Conservation (phyloP, 2,329 filamentous ascomycete genomes). For the Orbilia oligospora region DNA sequence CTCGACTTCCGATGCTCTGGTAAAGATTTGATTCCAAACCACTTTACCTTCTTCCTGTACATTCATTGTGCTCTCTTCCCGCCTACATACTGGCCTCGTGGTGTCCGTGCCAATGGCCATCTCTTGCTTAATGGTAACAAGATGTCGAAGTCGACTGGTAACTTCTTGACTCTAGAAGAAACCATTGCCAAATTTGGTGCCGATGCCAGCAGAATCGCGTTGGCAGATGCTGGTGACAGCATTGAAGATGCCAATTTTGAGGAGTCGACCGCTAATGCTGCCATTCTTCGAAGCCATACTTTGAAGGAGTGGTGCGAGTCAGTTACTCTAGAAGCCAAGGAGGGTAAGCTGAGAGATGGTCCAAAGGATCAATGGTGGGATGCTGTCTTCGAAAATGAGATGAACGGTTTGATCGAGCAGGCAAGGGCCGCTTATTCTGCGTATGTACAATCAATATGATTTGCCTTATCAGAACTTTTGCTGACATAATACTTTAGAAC, state of each 20-base stretch:
- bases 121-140: conserved; percentile 96
- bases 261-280: conserved; percentile 92
- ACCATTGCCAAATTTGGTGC: conserved; percentile 93
- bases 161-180: conserved; percentile 92
- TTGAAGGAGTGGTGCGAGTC: conserved; percentile 95
- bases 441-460: conserved; percentile 66
- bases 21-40: conserved; percentile 93
- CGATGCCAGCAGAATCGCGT: conserved; percentile 89
- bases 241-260: conserved; percentile 98
- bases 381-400: conserved; percentile 90
- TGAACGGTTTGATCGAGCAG: conserved; percentile 86
- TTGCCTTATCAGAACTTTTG: conserved; percentile 22
- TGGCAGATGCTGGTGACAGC: conserved; percentile 94
- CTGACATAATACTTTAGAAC: conserved; percentile 69
- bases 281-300: conserved; percentile 83
- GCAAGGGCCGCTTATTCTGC: conserved; percentile 82
- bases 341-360: conserved; percentile 80
- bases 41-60: conserved; percentile 96
- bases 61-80: conserved; percentile 92
- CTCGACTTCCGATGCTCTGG: conserved; percentile 88
- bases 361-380: conserved; percentile 85
- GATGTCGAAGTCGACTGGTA: conserved; percentile 98
- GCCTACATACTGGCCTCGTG: conserved; percentile 87
- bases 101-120: conserved; percentile 91
- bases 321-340: conserved; percentile 75